Base-by-base conservation (phyloP, 495 filamentous ascomycete genomes). In the Venustampulla echinocandica region DNA sequence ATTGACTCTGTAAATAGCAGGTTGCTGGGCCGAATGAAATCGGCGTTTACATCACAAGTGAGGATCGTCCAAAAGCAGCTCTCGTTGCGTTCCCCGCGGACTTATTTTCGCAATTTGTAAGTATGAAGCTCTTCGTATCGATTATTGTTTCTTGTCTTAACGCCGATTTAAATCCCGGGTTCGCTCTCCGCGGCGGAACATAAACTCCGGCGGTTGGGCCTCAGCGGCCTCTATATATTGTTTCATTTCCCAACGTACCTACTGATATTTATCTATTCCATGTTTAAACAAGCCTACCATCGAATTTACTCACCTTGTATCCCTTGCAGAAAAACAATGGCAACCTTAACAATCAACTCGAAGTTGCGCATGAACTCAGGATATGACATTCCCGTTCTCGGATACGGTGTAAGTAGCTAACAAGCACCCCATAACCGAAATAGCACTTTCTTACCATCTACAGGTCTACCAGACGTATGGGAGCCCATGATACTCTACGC, bases 401-500 rank as follows among this genome's bases (percentile, higher is more conserved):
- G 86, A 1, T 88, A 79, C 55, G 85, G 83, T 40, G 81, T 84
- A 72, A 58, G 79, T 69, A 55, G n/a, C 10, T 15, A 10, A n/a
- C 23, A 32, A 35, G 35, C 18, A 18, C 15, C n/a, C n/a, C n/a
- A n/a, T n/a, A n/a, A n/a, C n/a, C 36, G n/a, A 38, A 19, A 27
- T 30, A 4, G 10, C 21, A 42, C 28, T 27, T 17, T 28, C 33
- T 57, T 1, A 52, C 28, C 15, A n/a, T 32, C 43, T 47, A 32
- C 54, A 85, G 82, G 80, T 87, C 37, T 88, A 81, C 56, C 80
- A 86, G 69, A 87, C 81, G 80, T 87, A 64, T 49, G 67, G 27
- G 54, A 51, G 23, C 42, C 38, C 45, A 9, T 2, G 37, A 9
- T 18, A 10, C 19, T 10, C 36, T 45, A 34, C 42, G 49, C 18